A percentile compares a stretch with the other conserved stretches of the same genome.
Conservation (phyloP, 1,284 basidiomycete species). For the Apiotrichum siamense region DNA sequence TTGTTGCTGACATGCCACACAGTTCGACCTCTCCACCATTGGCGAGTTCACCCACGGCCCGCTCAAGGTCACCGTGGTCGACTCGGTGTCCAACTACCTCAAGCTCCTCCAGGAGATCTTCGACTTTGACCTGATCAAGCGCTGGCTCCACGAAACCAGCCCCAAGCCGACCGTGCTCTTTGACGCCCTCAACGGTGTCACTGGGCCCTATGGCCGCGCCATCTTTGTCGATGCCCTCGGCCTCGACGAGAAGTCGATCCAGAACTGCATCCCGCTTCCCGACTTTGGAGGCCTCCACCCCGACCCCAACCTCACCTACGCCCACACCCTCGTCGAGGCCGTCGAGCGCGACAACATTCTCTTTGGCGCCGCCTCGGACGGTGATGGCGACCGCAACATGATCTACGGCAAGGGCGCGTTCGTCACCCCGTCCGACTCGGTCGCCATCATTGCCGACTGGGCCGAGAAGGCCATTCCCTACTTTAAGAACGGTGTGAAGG, state of each 20-base stretch:
- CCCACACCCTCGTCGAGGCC: conserved; percentile 84
- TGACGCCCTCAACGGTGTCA: conserved; percentile 94
- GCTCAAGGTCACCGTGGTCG: conserved; percentile 81
- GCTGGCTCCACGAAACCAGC: conserved; percentile 63
- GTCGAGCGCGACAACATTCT: conserved; percentile 82
- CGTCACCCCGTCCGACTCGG: conserved; percentile 94
- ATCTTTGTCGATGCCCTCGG: conserved; percentile 82
- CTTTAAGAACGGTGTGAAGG: conserved; percentile 89
- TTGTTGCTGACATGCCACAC: conserved; percentile 6
- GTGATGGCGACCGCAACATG: conserved; percentile 98
- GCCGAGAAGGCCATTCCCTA: conserved; percentile 87
- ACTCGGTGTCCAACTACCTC: conserved; percentile 88
- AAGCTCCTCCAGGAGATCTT: conserved; percentile 81
- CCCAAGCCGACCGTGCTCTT: conserved; percentile 81
- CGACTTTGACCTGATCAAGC: conserved; percentile 87
- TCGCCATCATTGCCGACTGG: conserved; percentile 99
- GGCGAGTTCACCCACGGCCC: conserved; percentile 76
- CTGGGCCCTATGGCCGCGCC: conserved; percentile 88
- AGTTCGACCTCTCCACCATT: conserved; percentile 80
- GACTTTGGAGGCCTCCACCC: conserved; percentile 98
- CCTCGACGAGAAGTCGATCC: conserved; percentile 71
- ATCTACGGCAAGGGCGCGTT: conserved; percentile 98
- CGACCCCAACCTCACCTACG: conserved; percentile 97
- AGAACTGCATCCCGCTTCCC: conserved; percentile 85
- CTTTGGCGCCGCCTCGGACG: conserved; percentile 95